Evolutionary conservation across 2,329 filamentous ascomycete species (phyloP).

Genomic region (Hortaea sp.): DNA sequence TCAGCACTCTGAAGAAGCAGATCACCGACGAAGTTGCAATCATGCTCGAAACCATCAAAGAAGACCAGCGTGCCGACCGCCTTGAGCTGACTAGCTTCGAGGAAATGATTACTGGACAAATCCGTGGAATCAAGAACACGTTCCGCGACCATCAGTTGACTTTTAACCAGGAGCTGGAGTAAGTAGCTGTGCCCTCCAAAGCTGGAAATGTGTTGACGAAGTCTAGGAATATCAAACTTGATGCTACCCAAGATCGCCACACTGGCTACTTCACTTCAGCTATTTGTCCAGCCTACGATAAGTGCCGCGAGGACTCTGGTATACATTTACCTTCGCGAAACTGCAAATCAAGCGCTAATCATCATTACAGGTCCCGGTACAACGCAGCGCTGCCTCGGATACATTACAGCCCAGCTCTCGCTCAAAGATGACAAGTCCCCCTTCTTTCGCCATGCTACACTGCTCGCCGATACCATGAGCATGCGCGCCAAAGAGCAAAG

Average conservation of each 20-base stretch:
- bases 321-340: background rate
- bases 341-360: background rate
- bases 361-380: background rate
- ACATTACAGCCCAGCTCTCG: conserved; percentile 1
- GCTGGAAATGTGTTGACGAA: conserved; percentile 2
- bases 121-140: background rate
- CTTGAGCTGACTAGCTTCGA: background rate
- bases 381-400: conserved; percentile 1
- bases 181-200: background rate
- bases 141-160: conserved; percentile 2
- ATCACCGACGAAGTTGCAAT: background rate
- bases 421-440: background rate
- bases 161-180: background rate
- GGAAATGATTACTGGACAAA: background rate
- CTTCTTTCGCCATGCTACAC: background rate
- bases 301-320: conserved; percentile 8
- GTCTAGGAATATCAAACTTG: conserved; percentile 8
- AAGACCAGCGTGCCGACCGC: background rate
- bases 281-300: conserved; percentile 12
- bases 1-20: conserved; percentile 1
- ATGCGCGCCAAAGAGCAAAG: background rate
- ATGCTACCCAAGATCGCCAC: conserved; percentile 9
- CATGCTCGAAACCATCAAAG: background rate
- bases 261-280: conserved; percentile 8
- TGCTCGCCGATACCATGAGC: background rate